A percentile compares a stretch with the other conserved stretches of the same genome.
Conservation (phyloP, 2,329 filamentous ascomycete genomes). For the Esteya vermicola region DNA sequence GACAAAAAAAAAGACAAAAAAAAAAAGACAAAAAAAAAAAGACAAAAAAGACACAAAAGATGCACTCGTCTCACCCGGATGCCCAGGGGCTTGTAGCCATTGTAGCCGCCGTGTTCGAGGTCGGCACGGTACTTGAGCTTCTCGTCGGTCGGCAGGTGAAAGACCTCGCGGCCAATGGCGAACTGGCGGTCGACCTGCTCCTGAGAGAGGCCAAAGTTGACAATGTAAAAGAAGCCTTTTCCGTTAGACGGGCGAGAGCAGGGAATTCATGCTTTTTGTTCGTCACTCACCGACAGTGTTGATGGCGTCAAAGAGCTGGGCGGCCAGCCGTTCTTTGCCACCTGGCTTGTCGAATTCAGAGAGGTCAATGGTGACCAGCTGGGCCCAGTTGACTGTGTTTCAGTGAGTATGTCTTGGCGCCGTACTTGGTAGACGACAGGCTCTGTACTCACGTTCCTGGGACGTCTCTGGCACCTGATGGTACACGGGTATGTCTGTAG, state of each 20-base stretch:
- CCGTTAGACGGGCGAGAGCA: too few relatives aligned
- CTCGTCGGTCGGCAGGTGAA: conserved; percentile 35
- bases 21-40: too few relatives aligned
- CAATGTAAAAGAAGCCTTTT: conserved; percentile 40
- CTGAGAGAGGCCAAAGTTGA: conserved; percentile 40
- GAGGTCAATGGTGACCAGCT: conserved; percentile 16
- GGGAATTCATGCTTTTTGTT: too few relatives aligned
- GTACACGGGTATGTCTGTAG: too few relatives aligned
- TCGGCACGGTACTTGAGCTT: conserved; percentile 34
- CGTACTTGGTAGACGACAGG: too few relatives aligned
- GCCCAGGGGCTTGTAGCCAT: conserved; percentile 33
- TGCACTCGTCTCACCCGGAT: conserved; percentile 13
- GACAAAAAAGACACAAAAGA: conserved; percentile 40
- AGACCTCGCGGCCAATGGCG: conserved; percentile 37
- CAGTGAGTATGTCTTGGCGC: too few relatives aligned
- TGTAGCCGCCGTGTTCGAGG: conserved; percentile 32
- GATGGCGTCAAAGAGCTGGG: conserved; percentile 27
- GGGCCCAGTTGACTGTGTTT: too few relatives aligned
- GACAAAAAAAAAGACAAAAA: background rate
- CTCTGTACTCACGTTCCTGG: too few relatives aligned
- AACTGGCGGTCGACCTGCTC: conserved; percentile 42
- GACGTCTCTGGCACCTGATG: too few relatives aligned
- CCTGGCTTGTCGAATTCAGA: conserved; percentile 17
- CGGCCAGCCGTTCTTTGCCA: conserved; percentile 18
- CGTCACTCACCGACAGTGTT: too few relatives aligned